phyloP scores from a whole-genome alignment of 164 flowering plant species.

The Liriodendron chinense region DNA sequence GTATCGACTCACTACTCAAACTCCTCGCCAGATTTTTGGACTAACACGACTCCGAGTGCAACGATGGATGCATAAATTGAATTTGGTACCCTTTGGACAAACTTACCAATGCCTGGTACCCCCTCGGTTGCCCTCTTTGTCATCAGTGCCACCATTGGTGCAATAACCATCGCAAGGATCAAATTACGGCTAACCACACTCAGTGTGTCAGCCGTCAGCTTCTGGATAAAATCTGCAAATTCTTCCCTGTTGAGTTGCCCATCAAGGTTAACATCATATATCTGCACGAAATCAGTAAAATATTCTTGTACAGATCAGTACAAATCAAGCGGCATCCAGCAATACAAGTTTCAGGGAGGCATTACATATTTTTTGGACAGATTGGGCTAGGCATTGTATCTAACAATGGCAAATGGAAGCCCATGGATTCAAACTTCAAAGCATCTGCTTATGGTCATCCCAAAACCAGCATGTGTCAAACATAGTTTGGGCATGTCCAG shows the following conservation, averaged over 20 bases:
- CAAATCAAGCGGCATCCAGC: not conserved
- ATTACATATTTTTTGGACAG: too few relatives aligned
- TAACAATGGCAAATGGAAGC: not conserved
- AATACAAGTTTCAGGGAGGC: not conserved
- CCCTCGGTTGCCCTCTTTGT: conserved; percentile 87
- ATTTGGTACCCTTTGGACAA: conserved; percentile 75
- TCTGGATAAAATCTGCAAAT: conserved; percentile 58
- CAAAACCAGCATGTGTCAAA: not conserved
- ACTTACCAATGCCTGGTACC: conserved; percentile 77
- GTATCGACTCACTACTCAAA: conserved; percentile 14
- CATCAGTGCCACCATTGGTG: conserved; percentile 76
- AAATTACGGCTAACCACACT: conserved; percentile 64
- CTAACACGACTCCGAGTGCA: conserved; percentile 58
- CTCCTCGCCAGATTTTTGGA: conserved; percentile 43
- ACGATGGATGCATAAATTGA: conserved; percentile 75
- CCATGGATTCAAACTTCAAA: not conserved
- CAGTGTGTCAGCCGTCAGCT: conserved; percentile 55
- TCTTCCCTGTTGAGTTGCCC: conserved; percentile 76
- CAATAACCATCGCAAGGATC: conserved; percentile 64
- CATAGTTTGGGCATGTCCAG: not conserved
- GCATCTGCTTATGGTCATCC: not conserved
- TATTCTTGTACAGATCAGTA: not conserved
- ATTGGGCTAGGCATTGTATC: too few relatives aligned
- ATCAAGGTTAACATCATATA: conserved; percentile 64
- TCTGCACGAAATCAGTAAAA: conserved; percentile 33